Base-by-base conservation (phyloP, 345 rosid genomes). In the Laguncularia racemosa region DNA sequence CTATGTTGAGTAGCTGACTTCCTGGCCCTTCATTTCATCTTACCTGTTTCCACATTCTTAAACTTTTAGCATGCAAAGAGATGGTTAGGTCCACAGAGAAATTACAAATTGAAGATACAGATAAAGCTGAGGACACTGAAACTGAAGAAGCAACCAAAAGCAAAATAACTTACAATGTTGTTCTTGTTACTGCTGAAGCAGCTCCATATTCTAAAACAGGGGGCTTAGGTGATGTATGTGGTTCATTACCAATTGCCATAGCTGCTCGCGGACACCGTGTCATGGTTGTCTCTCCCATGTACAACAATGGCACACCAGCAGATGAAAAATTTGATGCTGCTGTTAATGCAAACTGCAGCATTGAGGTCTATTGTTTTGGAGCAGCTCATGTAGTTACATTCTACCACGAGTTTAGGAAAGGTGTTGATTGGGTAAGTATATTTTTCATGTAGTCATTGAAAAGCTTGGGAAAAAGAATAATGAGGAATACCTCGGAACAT, bases 181-280 rank as follows among this genome's bases (percentile, higher is more conserved):
- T 89, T n/a, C 85, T 89, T 71, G 96, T 93, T 50, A 78, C 97
- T 2, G 73, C 99, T 1, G 99, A 93, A 73, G 99, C 97, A 0
- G 86, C 91, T 58, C 99, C 97, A n/a, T 93, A 84, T 72, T 93
- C 99, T 0, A 93, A 93, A 73, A 89, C 99, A 1, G 99, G 99
- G 53, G 97, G 99, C 53, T 44, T 93, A 52, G 97, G 95, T 57
- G 99, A 93, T 76, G 99, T 93, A 43, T 89, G 95, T 68, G 95
- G 99, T 50, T 93, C 98, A 67, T 76, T 92, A 88, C 98, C 98
- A 0, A 69, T 79, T 56, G 89, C 87, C 23, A 55, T 92, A 46
- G 95, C 96, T 64, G 63, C 68, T 14, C 86, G 81, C 28, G 95
- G 98, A 14, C 97, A 92, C 54, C 91, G 99, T 44, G 97, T 93